Conservation (phyloP, 202 grass and related monocot genomes). For the Tripidium arundinaceum region DNA sequence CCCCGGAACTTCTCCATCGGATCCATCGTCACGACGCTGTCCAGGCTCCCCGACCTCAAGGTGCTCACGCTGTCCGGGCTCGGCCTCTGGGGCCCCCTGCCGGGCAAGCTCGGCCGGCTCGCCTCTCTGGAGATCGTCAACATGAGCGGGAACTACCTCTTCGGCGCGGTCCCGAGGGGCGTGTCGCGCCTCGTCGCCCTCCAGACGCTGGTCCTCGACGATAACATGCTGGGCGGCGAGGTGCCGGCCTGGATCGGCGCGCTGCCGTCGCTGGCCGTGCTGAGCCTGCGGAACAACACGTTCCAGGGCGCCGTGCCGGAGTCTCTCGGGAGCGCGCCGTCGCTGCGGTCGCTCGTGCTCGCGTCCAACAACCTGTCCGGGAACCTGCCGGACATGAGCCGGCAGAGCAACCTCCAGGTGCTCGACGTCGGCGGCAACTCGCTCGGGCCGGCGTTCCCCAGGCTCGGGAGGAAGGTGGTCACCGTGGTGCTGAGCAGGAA, state of each 20-base stretch:
- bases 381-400: conserved; percentile 65
- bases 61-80: conserved; percentile 74
- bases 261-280: conserved; percentile 58
- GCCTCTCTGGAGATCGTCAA: conserved; percentile 77
- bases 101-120: conserved; percentile 55
- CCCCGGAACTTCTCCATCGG: conserved; percentile 75
- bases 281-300: conserved; percentile 78
- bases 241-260: conserved; percentile 46
- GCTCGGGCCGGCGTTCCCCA: conserved; percentile 71
- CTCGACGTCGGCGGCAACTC: conserved; percentile 72
- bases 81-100: conserved; percentile 74
- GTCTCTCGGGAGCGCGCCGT: conserved; percentile 38
- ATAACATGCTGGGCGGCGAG: conserved; percentile 62
- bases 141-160: conserved; percentile 77
- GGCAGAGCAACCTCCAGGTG: conserved; percentile 48
- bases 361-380: conserved; percentile 70
- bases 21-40: conserved; percentile 61
- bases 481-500: conserved; percentile 65
- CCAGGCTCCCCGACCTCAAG: conserved; percentile 74
- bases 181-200: conserved; percentile 53
- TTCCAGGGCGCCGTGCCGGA: conserved; percentile 55
- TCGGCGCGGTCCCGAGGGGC: conserved; percentile 49
- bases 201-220: conserved; percentile 80
- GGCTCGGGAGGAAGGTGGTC: conserved; percentile 64
- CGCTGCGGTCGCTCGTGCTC: conserved; percentile 64